Evolutionary conservation across 805 yeast species (phyloP).

Genomic region (Jamesozyma hellenica): DNA sequence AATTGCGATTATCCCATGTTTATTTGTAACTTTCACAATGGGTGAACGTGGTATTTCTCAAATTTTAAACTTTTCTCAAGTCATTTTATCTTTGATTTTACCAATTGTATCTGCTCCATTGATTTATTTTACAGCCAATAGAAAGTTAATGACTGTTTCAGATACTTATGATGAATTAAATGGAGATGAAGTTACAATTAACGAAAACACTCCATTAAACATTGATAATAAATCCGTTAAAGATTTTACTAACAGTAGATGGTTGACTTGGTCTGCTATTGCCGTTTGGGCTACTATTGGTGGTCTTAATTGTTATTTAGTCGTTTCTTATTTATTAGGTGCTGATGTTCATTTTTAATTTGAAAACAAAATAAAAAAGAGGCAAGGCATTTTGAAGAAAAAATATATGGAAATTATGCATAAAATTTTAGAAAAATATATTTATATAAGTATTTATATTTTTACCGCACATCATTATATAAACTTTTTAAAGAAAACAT

Average conservation of each 20-base stretch:
- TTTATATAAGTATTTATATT: too few species aligned
- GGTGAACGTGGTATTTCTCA: conserved; percentile 77
- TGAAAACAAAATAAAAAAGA: too few species aligned
- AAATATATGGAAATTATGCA: too few species aligned
- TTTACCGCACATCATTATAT: too few species aligned
- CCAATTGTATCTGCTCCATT: conserved; percentile 87
- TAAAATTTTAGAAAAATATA: too few species aligned
- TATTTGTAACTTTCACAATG: conserved; percentile 56
- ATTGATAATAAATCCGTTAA: conserved; percentile 23
- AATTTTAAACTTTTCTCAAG: conserved; percentile 74
- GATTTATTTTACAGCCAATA: conserved; percentile 67
- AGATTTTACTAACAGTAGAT: conserved; percentile 63
- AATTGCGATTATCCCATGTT: conserved; percentile 79
- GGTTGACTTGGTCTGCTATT: conserved; percentile 44
- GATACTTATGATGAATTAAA: conserved; percentile 16
- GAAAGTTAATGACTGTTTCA: conserved; percentile 52
- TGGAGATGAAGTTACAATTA: conserved; percentile 6
- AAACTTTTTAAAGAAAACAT: too few species aligned
- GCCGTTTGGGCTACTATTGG: conserved; percentile 64
- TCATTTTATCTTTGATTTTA: conserved; percentile 64
- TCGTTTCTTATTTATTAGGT: conserved; percentile 40
- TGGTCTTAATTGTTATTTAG: conserved; percentile 59
- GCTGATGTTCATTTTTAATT: conserved; percentile 40
- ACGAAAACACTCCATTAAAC: conserved; percentile 24
- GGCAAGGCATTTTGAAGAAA: too few species aligned